Evolutionary conservation across 2,329 filamentous ascomycete genomes (phyloP).

Genomic region (Zasmidium citrigriseum): DNA sequence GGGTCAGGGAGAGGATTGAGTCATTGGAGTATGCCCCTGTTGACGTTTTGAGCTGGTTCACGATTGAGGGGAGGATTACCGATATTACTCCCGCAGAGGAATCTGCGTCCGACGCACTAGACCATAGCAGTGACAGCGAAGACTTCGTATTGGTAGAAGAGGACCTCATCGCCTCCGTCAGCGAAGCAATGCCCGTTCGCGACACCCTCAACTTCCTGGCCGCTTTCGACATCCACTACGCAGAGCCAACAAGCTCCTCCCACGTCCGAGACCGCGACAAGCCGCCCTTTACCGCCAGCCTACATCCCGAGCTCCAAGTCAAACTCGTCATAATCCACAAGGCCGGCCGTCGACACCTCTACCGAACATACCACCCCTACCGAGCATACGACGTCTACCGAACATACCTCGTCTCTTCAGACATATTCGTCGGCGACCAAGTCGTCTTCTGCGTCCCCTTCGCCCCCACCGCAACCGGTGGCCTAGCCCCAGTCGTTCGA

Average conservation of each 20-base stretch:
- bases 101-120: too few relatives aligned
- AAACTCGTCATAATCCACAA: not conserved
- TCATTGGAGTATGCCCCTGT: not conserved
- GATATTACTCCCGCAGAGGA: not conserved
- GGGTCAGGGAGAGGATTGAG: not conserved
- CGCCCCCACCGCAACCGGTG: not conserved
- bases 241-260: not conserved
- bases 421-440: not conserved
- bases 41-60: not conserved
- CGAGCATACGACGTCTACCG: not conserved
- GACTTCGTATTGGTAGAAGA: too few relatives aligned
- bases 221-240: not conserved
- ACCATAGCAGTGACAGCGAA: too few relatives aligned
- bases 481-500: not conserved
- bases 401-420: not conserved
- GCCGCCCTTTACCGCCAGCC: not conserved
- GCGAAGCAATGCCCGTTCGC: not conserved
- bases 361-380: not conserved
- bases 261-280: not conserved
- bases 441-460: not conserved
- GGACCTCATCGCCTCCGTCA: not conserved
- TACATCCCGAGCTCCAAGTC: not conserved
- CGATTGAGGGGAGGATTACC: not conserved
- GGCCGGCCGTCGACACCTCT: not conserved
- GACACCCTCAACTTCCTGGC: not conserved